These are phyloP conservation scores for Ormosia emarginata DNA, from an alignment of 306 rosid species.

Conservation along the genomic window DNA sequence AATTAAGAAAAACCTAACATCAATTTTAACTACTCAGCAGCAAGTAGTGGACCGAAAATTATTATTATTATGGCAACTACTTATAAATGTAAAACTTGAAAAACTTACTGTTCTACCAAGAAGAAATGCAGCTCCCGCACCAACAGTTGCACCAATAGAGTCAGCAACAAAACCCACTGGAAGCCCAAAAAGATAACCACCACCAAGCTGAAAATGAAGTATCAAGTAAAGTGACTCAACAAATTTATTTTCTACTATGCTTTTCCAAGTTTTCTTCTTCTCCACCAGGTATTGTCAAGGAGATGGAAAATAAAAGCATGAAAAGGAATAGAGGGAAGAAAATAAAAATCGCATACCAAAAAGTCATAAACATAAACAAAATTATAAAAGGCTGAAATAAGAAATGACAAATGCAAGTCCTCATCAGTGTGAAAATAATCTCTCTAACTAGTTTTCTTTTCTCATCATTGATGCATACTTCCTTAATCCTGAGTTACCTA, in stretches of 20 bases:
- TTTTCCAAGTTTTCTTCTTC: slow-evolving; percentile 5
- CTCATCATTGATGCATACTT: neutral
- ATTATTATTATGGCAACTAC: neutral
- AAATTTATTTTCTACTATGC: neutral
- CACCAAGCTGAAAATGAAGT: slow-evolving; percentile 75
- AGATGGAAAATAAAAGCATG: slow-evolving; percentile 11
- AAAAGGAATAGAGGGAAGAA: neutral
- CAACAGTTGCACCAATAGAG: slow-evolving; percentile 84
- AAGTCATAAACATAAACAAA: slow-evolving; percentile 13
- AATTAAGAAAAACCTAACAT: neutral
- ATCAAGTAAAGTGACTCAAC: slow-evolving; percentile 9
- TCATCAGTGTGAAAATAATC: neutral
- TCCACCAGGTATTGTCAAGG: neutral
- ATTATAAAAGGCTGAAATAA: neutral
- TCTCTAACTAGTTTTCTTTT: neutral
- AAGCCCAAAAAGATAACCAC: slow-evolving; percentile 96
- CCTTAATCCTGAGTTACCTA: slow-evolving; percentile 10
- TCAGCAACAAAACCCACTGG: slow-evolving; percentile 92
- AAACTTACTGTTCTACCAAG: slow-evolving; percentile 93
- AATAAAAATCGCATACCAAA: neutral
- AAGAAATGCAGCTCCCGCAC: slow-evolving; percentile 94
- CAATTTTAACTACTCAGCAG: neutral
- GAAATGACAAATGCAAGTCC: neutral
- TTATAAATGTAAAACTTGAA: neutral
- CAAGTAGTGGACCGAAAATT: neutral